These are phyloP conservation scores for Oidiodendron maius DNA, from an alignment of 495 filamentous ascomycete genomes.

Conservation along the genomic window DNA sequence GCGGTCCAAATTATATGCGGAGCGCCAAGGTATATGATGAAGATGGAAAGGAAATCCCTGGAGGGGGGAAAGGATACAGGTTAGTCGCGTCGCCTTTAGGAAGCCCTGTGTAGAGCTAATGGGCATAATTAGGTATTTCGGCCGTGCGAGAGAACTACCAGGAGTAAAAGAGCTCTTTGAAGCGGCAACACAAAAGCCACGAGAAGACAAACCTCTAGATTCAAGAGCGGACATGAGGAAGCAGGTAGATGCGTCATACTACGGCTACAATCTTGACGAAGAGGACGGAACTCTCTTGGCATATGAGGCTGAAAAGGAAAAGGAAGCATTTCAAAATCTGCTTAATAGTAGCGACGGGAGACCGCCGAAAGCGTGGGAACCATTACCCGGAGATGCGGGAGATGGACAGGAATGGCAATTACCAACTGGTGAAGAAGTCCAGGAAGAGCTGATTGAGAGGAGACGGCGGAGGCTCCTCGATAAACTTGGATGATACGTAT, in stretches of 20 bases:
- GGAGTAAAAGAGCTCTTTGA: conserved; percentile 98
- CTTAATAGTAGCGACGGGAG: conserved; percentile 33
- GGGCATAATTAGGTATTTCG: conserved; percentile 60
- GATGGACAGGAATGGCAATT: conserved; percentile 82
- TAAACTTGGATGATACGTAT: conserved; percentile 52
- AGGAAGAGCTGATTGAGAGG: conserved; percentile 86
- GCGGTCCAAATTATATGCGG: conserved; percentile 98
- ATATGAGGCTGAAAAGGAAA: conserved; percentile 81
- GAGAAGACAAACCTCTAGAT: conserved; percentile 53
- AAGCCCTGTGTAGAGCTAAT: background rate
- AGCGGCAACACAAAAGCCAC: conserved; percentile 53
- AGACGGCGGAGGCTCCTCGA: conserved; percentile 76
- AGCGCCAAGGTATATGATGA: conserved; percentile 79
- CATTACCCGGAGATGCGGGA: conserved; percentile 78
- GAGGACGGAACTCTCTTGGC: conserved; percentile 79
- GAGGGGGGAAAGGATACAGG: conserved; percentile 82
- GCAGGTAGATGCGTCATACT: conserved; percentile 90
- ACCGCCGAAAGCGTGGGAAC: conserved; percentile 64
- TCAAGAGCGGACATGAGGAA: conserved; percentile 62
- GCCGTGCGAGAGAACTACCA: conserved; percentile 81
- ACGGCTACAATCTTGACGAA: conserved; percentile 90
- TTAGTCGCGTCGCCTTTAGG: conserved; percentile 2
- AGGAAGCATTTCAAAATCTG: conserved; percentile 66
- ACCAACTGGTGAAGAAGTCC: conserved; percentile 82
- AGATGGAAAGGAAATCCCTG: conserved; percentile 83